Evolutionary conservation across 257 asterid species (phyloP).

Genomic region (Cinchona pubescens): DNA sequence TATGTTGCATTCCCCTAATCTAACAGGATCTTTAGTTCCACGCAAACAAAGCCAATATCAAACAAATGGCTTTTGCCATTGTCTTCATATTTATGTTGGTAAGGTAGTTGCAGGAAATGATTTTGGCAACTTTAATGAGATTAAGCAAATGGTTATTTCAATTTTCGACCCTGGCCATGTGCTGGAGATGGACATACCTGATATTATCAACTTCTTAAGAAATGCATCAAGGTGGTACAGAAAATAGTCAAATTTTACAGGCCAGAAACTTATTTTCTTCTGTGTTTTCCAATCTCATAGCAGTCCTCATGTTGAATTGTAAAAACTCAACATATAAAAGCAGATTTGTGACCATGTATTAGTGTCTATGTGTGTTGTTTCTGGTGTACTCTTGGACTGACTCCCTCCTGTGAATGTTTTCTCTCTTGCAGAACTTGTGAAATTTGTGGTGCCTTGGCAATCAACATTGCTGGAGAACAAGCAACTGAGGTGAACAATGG

Average conservation of each 20-base stretch:
- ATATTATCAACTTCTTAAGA: background rate
- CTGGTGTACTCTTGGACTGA: background rate
- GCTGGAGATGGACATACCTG: background rate
- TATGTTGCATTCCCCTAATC: background rate
- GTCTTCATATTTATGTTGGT: background rate
- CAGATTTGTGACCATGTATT: background rate
- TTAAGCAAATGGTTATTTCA: background rate
- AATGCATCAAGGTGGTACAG: background rate
- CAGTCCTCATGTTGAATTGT: background rate
- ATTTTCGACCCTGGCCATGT: background rate
- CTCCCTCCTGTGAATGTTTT: background rate
- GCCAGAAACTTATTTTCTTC: background rate
- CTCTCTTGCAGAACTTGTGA: conserved; percentile 42
- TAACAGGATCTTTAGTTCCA: background rate
- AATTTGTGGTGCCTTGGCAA: conserved; percentile 46
- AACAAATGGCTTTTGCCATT: background rate
- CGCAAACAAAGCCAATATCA: background rate
- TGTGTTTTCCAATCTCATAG: background rate
- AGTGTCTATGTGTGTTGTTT: background rate
- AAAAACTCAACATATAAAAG: background rate
- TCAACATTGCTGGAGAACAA: conserved; percentile 40
- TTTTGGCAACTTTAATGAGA: background rate
- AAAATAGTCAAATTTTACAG: background rate
- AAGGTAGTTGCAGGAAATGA: background rate
- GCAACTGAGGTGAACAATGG: conserved; percentile 22